phyloP scores from a whole-genome alignment of 192 early-diverging fungal genomes.

The Coemansia sp. region DNA sequence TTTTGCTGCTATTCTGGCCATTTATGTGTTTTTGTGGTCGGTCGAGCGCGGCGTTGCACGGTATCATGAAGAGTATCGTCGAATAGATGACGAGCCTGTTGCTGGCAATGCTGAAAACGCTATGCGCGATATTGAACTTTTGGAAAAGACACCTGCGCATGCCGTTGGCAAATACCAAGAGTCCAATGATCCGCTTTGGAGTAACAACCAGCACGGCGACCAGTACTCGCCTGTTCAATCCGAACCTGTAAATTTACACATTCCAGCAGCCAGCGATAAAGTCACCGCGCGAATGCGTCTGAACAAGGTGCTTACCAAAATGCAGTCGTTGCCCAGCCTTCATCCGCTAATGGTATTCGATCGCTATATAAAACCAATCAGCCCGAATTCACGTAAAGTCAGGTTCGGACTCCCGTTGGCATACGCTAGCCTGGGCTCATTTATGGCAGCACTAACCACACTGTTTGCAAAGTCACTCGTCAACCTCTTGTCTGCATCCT shows the following conservation, averaged over 20 bases:
- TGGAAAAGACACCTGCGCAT: not conserved
- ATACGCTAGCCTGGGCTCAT: constrained; percentile 72
- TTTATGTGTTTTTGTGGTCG: constrained; percentile 61
- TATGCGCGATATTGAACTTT: not conserved
- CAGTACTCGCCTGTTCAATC: not conserved
- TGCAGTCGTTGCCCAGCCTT: not conserved
- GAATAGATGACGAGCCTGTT: not conserved
- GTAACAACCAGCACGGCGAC: no score
- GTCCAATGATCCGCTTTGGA: no score
- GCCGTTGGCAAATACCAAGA: not conserved
- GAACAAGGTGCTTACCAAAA: not conserved
- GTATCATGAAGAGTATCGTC: not conserved
- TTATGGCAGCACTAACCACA: constrained; percentile 76
- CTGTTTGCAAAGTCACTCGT: constrained; percentile 82
- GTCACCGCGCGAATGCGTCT: not conserved
- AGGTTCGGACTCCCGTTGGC: constrained; percentile 65
- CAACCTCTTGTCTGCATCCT: constrained; percentile 64
- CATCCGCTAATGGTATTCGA: constrained; percentile 20
- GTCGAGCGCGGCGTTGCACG: constrained; percentile 53
- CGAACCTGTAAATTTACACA: not conserved
- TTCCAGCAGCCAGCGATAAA: not conserved
- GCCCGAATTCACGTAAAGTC: constrained; percentile 49
- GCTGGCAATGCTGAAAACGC: not conserved
- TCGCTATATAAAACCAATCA: constrained; percentile 21
- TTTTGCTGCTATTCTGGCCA: constrained; percentile 58